These are phyloP conservation scores for Fusarium neocosmosporiellum DNA, from an alignment of 2,329 filamentous ascomycete genomes.

Conservation along the genomic window DNA sequence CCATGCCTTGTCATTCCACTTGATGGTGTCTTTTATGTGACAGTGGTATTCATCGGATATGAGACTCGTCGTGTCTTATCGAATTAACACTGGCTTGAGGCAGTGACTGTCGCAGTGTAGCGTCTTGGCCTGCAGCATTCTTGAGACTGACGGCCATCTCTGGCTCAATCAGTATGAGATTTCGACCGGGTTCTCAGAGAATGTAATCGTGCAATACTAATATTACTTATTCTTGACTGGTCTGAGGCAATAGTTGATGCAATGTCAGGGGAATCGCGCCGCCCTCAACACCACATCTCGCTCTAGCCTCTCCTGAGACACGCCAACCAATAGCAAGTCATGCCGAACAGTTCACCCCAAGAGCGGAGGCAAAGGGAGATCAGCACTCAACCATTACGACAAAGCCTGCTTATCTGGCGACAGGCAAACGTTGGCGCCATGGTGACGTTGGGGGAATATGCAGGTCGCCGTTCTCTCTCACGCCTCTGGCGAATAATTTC, in stretches of 20 bases:
- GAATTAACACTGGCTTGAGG: neutral
- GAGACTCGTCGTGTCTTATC: neutral
- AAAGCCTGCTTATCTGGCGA: neutral
- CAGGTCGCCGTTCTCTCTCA: conserved; percentile 17
- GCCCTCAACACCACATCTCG: neutral
- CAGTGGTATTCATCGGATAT: neutral
- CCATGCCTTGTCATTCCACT: conserved; percentile 9
- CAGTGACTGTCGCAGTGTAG: neutral
- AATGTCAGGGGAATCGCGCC: neutral
- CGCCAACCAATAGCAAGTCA: conserved; percentile 14
- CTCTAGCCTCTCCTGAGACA: neutral
- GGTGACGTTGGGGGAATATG: conserved; percentile 22
- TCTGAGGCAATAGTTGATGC: neutral
- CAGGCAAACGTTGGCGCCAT: neutral
- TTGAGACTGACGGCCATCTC: neutral
- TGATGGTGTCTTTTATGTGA: neutral
- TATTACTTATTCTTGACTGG: neutral
- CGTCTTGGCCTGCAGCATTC: neutral
- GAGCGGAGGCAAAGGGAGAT: conserved; percentile 12
- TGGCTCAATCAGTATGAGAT: neutral
- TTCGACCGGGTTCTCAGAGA: neutral
- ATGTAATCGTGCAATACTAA: neutral
- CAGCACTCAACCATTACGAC: neutral
- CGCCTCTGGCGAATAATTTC: conserved; percentile 1
- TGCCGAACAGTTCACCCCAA: conserved; percentile 31